Evolutionary conservation across 805 yeast species (phyloP), one percentile per base, ranked within the genome.

Genomic region (Cyberlindnera meyerae): DNA sequence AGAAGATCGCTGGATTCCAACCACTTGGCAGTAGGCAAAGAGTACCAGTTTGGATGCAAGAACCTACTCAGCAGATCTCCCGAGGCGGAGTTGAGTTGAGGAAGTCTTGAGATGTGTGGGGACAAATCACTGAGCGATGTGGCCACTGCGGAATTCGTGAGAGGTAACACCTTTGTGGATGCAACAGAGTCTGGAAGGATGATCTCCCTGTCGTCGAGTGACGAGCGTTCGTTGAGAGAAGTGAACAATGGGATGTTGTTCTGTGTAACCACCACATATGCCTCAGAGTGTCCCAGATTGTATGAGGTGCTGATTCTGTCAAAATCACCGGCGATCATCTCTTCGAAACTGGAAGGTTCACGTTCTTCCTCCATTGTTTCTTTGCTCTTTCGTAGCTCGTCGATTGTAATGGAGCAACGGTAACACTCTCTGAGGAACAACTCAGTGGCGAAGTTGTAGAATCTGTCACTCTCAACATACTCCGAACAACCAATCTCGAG

Each of bases 191-290:
- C 79, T 8, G 85, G 86, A 4, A 83, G 70, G 3, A 71, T 62
- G 2, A 83, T 75, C 33, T 77, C 79, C 43, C 95, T 75, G 30
- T 79, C 75, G 55, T 93, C 97, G 35, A 88, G 61, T 15, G 72
- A 64, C 0, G 97, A 85, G 50, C 77, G 82, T 20, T 74, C 70
- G 24, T 75, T 70, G 25, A 81, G 61, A 0, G 95, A 81, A 6
- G 95, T 73, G 55, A 93, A 90, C 33, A 93, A 65, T 11, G 96
- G 95, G 20, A 75, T 69, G 27, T 80, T 87, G 28, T 73, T 73
- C 14, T 74, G 73, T 4, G 82, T 77, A 8, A 74, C 61, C 24
- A 80, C 58, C 40, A 70, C 73, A 43, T 73, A 70, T 0, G 88
- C 75, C 58, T 89, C 93, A n/a, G 76, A 75, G 36, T 79, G 71